Evolutionary conservation across 805 yeast genomes (phyloP).

Genomic region (Pichia nakasei): DNA sequence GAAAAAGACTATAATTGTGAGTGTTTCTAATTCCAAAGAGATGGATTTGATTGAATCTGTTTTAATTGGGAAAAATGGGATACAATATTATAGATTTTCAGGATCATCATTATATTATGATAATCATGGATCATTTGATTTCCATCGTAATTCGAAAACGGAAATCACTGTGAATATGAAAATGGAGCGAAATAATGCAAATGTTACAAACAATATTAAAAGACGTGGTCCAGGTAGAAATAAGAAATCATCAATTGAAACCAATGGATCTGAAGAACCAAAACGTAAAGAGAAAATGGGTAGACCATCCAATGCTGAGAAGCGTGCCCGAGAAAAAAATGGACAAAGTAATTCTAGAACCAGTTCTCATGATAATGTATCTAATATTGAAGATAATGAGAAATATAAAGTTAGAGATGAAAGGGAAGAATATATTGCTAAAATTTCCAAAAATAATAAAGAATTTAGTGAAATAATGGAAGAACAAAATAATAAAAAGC

Average conservation of each 20-base stretch:
- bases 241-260: background rate
- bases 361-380: background rate
- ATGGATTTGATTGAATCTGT: slow-evolving; percentile 73
- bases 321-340: slow-evolving; percentile 3
- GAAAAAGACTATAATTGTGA: slow-evolving; percentile 32
- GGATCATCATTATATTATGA: slow-evolving; percentile 44
- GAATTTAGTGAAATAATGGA: slow-evolving; percentile 12
- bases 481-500: slow-evolving; percentile 15
- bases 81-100: slow-evolving; percentile 59
- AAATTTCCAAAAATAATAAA: slow-evolving; percentile 26
- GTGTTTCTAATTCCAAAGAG: slow-evolving; percentile 58
- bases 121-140: slow-evolving; percentile 26
- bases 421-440: slow-evolving; percentile 25
- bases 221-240: too few relatives aligned
- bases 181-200: background rate
- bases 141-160: slow-evolving; percentile 13
- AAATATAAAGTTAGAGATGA: slow-evolving; percentile 4
- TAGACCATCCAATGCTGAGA: slow-evolving; percentile 4
- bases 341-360: slow-evolving; percentile 1
- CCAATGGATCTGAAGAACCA: background rate
- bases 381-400: background rate
- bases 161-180: background rate
- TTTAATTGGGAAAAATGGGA: slow-evolving; percentile 54
- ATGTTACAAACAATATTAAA: too few relatives aligned
- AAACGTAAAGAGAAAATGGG: slow-evolving; percentile 5